phyloP scores from a whole-genome alignment of 2,329 filamentous ascomycete species.

The Thermomyces lanuginosus region DNA sequence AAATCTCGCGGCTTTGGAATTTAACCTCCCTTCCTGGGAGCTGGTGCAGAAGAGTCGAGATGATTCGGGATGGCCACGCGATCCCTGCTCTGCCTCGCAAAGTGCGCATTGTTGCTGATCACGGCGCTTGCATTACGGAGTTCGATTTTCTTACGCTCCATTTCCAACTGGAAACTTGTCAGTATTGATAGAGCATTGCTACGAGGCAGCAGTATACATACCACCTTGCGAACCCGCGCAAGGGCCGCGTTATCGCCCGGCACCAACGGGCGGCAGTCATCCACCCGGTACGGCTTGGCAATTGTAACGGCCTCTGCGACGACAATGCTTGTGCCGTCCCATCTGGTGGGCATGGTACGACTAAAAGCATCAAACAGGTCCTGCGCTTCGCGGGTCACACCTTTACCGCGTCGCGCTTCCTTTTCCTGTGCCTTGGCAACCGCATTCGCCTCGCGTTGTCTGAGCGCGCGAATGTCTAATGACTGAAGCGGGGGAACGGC shows the following conservation, averaged over 20 bases:
- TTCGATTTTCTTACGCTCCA: slow-evolving; percentile 34
- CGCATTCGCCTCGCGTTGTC: slow-evolving; percentile 39
- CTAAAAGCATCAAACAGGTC: slow-evolving; percentile 47
- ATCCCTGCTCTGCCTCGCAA: slow-evolving; percentile 7
- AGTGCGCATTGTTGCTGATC: slow-evolving; percentile 19
- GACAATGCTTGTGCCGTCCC: slow-evolving; percentile 43
- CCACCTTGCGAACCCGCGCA: slow-evolving; percentile 32
- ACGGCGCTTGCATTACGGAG: slow-evolving; percentile 26
- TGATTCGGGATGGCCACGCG: slow-evolving; percentile 10
- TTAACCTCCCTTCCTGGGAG: slow-evolving; percentile 18
- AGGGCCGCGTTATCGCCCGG: slow-evolving; percentile 27
- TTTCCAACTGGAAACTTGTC: slow-evolving; percentile 33
- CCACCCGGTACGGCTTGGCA: slow-evolving; percentile 39
- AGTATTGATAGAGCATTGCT: slow-evolving; percentile 1
- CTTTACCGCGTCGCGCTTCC: slow-evolving; percentile 43
- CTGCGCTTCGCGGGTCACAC: slow-evolving; percentile 45
- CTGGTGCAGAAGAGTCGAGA: slow-evolving; percentile 11
- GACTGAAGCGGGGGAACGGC: slow-evolving; percentile 26
- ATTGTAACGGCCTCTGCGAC: slow-evolving; percentile 46
- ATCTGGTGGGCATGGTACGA: slow-evolving; percentile 44
- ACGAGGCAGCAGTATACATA: slow-evolving; percentile 15
- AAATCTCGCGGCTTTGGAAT: background rate
- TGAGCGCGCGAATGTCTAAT: slow-evolving; percentile 39
- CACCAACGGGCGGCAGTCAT: slow-evolving; percentile 34
- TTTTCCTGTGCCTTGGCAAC: slow-evolving; percentile 41